A percentile compares a stretch with the other conserved stretches of the same genome.
These are phyloP conservation scores for Aureobasidium vineae DNA, from an alignment of 2,329 filamentous ascomycete species.

Conservation along the genomic window DNA sequence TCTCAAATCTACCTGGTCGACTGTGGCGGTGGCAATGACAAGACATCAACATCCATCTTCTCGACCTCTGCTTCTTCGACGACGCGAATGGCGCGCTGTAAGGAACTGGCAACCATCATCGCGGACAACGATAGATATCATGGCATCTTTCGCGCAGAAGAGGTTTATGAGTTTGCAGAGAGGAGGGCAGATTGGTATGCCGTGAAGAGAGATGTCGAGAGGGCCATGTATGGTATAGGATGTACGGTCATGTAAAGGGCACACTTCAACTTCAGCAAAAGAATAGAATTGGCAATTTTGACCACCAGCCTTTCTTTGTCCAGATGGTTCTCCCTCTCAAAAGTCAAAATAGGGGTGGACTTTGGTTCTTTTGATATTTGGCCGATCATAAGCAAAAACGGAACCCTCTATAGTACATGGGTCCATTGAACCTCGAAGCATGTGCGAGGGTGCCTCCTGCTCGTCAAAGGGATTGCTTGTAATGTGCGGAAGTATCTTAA, in stretches of 20 bases:
- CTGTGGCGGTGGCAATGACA: constrained; percentile 37
- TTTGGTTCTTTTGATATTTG: no score
- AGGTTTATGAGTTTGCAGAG: constrained; percentile 97
- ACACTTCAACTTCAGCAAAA: not conserved
- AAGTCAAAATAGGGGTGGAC: no score
- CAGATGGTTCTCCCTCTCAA: no score
- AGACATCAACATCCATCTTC: constrained; percentile 31
- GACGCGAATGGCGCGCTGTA: constrained; percentile 66
- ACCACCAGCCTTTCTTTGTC: no score
- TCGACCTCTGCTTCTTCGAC: not conserved
- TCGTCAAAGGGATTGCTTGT: not conserved
- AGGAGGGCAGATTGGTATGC: constrained; percentile 92
- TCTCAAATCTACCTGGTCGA: constrained; percentile 93
- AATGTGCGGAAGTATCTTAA: not conserved
- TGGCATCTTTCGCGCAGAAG: constrained; percentile 90
- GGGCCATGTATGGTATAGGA: constrained; percentile 94
- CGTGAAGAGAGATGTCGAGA: constrained; percentile 84
- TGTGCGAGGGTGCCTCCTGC: not conserved
- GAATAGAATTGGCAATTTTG: not conserved
- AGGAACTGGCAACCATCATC: constrained; percentile 93
- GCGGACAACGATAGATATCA: constrained; percentile 86
- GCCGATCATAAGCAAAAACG: not conserved
- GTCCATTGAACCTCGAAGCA: not conserved
- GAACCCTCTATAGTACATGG: not conserved
- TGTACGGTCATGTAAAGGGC: constrained; percentile 72